Evolutionary conservation across 371 early-diverging fungal genomes (phyloP), one percentile per base, ranked within the genome.

Genomic region (Entomophthora muscae): DNA sequence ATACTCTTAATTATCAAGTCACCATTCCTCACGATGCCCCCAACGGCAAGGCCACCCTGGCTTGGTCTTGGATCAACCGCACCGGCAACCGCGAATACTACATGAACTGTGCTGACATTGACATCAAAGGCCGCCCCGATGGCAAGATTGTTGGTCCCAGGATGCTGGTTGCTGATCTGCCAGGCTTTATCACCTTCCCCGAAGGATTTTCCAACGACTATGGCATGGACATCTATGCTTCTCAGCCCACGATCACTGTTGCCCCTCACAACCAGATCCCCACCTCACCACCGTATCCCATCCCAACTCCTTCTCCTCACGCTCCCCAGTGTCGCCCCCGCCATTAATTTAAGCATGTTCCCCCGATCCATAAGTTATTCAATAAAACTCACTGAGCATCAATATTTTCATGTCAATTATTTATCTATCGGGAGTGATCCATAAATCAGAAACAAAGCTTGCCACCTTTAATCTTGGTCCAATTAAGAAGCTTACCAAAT

Each of bases 81-180:
- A 64, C 71, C 29, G 84, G 82, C 21, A 79, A 82, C 72, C 79
- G 83, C 60, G 85, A 83, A 71, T 76, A 75, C 61, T 86, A 86
- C 76, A 78, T 77, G 72, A 79, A 79, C 75, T 83, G 85, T 62
- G 77, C 79, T 22, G 85, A 85, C 52, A 72, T 84, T 22, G 66
- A 63, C 21, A 77, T 85, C 61, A 12, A 70, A 51, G 64, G 33
- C 17, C 30, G 54, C 10, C 58, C 71, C 13, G 70, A 74, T 54
- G 70, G 75, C 0, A 53, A 63, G 10, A 61, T 79, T 42, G 65
- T 72, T 0, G 84, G 82, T 7, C 74, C 75, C 3, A 67, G 74
- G 55, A 64, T 81, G 65, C 58, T 80, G 23, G 53, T 62, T 1
- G 77, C 76, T 2, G 73, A 79, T 65, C n/a, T 65, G 1, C 65